These are phyloP conservation scores for Syzygium aromaticum DNA, from an alignment of 345 rosid genomes.

Conservation along the genomic window DNA sequence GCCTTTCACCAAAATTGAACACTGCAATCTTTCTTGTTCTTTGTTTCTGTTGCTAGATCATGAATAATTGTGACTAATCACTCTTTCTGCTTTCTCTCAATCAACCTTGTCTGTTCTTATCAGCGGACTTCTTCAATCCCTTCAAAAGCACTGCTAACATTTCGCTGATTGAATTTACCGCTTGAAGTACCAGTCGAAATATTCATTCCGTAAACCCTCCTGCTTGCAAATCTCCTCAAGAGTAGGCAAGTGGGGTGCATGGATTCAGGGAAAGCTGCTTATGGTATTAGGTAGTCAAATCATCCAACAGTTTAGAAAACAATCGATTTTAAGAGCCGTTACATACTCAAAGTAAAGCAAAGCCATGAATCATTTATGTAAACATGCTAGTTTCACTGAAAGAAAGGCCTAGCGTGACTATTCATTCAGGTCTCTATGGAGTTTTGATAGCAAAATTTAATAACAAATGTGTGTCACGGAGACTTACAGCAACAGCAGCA, in stretches of 20 bases:
- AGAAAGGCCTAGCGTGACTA: neutral
- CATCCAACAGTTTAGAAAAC: neutral
- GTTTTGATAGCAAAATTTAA: neutral
- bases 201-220: neutral
- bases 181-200: neutral
- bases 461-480: neutral
- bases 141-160: neutral
- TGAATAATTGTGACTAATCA: neutral
- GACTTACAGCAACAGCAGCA: slow-evolving; percentile 91
- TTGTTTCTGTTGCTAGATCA: neutral
- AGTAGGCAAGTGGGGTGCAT: neutral
- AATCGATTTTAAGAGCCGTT: neutral
- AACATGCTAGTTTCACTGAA: neutral
- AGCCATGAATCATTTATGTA: neutral
- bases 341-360: neutral
- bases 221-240: neutral
- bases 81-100: neutral
- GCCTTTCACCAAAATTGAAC: neutral
- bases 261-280: neutral
- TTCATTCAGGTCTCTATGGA: neutral
- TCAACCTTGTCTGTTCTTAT: neutral
- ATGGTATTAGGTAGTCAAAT: neutral
- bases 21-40: neutral
- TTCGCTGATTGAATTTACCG: neutral
- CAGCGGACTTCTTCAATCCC: neutral